Evolutionary conservation across 768 basidiomycete species (phyloP).

Genomic region (Tricholoma matsutake): DNA sequence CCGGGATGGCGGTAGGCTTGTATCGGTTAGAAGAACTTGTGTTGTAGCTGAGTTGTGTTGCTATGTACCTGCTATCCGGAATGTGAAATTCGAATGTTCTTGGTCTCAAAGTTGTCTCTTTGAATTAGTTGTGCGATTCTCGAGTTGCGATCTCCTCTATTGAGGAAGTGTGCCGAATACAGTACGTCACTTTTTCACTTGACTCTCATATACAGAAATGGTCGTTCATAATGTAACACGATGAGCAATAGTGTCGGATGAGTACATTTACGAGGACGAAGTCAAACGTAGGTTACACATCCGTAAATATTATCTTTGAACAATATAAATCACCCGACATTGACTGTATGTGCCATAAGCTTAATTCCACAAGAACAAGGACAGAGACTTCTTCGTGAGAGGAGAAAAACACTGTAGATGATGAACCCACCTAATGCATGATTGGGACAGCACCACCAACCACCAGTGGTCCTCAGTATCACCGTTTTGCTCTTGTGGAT

Average conservation of each 20-base stretch:
- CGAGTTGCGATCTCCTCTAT: no score
- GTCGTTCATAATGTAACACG: no score
- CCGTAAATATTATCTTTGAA: neutral
- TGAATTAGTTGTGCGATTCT: neutral
- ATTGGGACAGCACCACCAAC: neutral
- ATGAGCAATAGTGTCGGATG: no score
- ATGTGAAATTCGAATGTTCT: neutral
- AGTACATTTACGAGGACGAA: no score
- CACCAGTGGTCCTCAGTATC: neutral
- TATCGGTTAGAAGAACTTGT: slow-evolving; percentile 74
- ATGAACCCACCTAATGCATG: neutral
- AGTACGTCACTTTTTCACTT: no score
- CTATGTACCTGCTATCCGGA: neutral
- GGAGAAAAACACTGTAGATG: neutral
- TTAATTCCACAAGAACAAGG: neutral
- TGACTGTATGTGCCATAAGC: neutral
- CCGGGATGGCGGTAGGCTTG: slow-evolving; percentile 52
- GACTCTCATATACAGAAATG: no score
- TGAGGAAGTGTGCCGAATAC: no score
- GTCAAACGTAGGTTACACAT: no score
- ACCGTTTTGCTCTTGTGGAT: neutral
- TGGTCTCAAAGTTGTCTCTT: neutral
- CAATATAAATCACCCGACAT: neutral
- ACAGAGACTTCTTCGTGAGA: neutral
- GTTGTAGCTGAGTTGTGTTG: slow-evolving; percentile 31